These are phyloP conservation scores for Cocos nucifera DNA, from an alignment of 176 grass and related monocot species.

Conservation along the genomic window DNA sequence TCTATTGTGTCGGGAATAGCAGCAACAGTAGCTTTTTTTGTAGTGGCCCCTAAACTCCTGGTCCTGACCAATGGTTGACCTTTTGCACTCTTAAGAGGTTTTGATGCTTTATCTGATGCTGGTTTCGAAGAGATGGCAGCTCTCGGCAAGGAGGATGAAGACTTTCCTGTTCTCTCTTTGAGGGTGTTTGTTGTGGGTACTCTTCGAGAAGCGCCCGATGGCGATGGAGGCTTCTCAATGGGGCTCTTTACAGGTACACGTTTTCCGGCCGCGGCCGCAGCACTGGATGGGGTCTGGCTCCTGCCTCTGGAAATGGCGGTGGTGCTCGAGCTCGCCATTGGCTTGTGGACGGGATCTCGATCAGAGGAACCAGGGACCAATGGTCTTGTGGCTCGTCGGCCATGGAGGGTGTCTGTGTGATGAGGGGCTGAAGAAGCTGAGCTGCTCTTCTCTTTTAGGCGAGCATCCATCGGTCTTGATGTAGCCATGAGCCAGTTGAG, in stretches of 20 bases:
- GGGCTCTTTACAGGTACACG: background rate
- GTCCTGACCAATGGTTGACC: background rate
- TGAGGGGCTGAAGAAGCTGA: background rate
- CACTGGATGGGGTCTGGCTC: background rate
- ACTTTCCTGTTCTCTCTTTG: background rate
- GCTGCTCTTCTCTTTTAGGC: background rate
- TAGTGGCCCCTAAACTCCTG: background rate
- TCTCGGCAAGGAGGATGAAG: background rate
- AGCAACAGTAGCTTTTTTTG: background rate
- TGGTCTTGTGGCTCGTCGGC: background rate
- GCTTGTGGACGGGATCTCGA: background rate
- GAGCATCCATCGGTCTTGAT: background rate
- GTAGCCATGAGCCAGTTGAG: conserved; percentile 5
- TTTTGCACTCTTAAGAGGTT: background rate
- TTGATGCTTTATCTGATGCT: background rate
- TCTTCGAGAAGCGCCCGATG: background rate
- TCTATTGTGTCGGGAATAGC: background rate
- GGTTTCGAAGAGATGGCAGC: conserved; percentile 1
- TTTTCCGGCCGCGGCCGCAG: background rate
- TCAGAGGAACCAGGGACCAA: background rate
- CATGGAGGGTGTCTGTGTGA: background rate
- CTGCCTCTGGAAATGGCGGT: background rate
- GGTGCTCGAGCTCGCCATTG: background rate
- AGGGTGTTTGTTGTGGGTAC: background rate
- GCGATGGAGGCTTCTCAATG: background rate